phyloP scores from a whole-genome alignment of 192 early-diverging fungal species.

The Backusella tuberculispora region DNA sequence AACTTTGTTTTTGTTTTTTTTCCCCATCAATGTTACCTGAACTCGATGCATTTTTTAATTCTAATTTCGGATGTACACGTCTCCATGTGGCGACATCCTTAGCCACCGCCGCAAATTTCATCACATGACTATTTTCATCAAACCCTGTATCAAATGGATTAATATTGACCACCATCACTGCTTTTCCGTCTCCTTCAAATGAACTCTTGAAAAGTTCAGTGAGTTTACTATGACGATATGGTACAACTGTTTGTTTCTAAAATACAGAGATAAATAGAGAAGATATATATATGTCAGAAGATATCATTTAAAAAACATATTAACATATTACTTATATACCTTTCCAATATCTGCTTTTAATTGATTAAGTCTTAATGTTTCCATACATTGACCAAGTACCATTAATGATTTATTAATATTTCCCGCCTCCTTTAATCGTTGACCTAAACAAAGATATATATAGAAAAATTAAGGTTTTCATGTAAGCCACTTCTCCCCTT shows the following conservation, averaged over 20 bases:
- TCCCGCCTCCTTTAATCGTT: conserved; percentile 63
- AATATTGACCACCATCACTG: conserved; percentile 64
- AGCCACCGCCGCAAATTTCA: conserved; percentile 69
- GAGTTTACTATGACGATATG: conserved; percentile 70
- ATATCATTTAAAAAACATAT: not conserved
- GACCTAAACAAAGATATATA: conserved; percentile 34
- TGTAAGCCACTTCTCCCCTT: not conserved
- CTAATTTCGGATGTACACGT: conserved; percentile 43
- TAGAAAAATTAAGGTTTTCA: not conserved
- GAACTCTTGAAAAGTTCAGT: conserved; percentile 68
- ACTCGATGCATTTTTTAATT: conserved; percentile 27
- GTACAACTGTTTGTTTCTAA: conserved; percentile 51
- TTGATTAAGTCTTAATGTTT: conserved; percentile 61
- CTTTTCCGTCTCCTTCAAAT: conserved; percentile 61
- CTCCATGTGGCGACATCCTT: conserved; percentile 54
- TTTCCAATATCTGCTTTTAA: conserved; percentile 35
- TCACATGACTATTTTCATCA: conserved; percentile 56
- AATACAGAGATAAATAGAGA: too few species aligned
- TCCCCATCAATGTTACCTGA: conserved; percentile 17
- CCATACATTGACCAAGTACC: conserved; percentile 74
- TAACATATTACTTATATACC: conserved; percentile 35
- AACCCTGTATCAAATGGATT: conserved; percentile 62
- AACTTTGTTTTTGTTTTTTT: too few species aligned
- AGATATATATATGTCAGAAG: not conserved
- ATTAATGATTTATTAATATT: conserved; percentile 74